Base-by-base conservation (phyloP, 2,329 filamentous ascomycete species). In the Simplicillium aogashimaense region DNA sequence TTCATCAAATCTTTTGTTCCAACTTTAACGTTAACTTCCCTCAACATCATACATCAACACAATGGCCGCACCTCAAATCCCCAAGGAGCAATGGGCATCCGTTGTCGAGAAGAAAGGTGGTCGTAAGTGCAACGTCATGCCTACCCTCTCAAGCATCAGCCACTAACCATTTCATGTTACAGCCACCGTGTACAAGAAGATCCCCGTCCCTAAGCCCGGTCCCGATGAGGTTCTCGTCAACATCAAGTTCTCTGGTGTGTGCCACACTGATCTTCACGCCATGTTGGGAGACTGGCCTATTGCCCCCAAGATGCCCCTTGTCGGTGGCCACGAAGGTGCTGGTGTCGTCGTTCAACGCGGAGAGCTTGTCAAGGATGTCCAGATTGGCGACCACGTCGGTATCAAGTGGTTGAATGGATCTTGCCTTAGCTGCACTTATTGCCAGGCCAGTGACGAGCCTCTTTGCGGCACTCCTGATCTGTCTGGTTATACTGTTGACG, bases 401-500 rank as follows among this genome's bases (percentile, higher is more conserved):
- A 76, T 97, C 63, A 95, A 87, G 70, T 95, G 88, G 88, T 72
- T 95, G 56, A 92, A 95, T 64, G 85, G 86, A 47, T 82, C 83
- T 36, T 95, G 90, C 64, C 70, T 94, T 46, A 63, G 72, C 48
- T 97, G 89, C 68, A 73, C 78, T 51, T 94, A 86, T 74, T 95
- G 89, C 69, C 79, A 83, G 57, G 73, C 79, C 51, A 63, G 76
- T 36, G 84, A 94, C 51, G 89, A 95, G 67, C 82, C 86, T 3
- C 80, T 95, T 6, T 97, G 90, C 67, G 62, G 74, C 13, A 69
- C 84, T 44, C 78, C 85, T 18, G 66, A 74, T 29, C 76, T 95
- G 32, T 94, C 87, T 1, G 90, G 90, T 42, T 95, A 94, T 74
- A 94, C 86, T 4, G 87, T 95, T 57, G 86, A 95, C 59, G 89